These are phyloP conservation scores for Ogataea trehaloabstinens DNA, from an alignment of 805 yeast genomes.

Conservation along the genomic window DNA sequence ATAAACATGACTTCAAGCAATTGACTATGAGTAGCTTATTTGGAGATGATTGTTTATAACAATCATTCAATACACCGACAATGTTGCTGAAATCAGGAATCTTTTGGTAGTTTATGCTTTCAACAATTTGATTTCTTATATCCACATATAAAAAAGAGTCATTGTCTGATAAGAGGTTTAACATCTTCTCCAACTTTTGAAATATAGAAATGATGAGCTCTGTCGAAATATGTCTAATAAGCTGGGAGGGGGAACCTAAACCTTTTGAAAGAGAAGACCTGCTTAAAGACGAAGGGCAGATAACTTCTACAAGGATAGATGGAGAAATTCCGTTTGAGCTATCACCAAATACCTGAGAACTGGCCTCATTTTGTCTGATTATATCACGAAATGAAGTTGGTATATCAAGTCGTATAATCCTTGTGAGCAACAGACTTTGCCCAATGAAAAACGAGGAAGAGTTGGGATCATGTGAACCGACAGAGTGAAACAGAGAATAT, in stretches of 20 bases:
- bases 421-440: constrained; percentile 58
- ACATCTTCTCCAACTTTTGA: constrained; percentile 47
- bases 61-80: constrained; percentile 42
- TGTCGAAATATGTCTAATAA: constrained; percentile 62
- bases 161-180: constrained; percentile 21
- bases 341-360: constrained; percentile 1
- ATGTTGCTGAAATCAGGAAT: constrained; percentile 54
- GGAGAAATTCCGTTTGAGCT: constrained; percentile 7
- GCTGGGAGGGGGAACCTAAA: constrained; percentile 44
- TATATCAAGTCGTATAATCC: constrained; percentile 55
- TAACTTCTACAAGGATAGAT: constrained; percentile 46
- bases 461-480: constrained; percentile 77
- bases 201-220: constrained; percentile 57
- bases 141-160: constrained; percentile 12
- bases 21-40: constrained; percentile 49
- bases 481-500: constrained; percentile 50
- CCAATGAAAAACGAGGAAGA: constrained; percentile 82
- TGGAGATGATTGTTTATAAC: constrained; percentile 33
- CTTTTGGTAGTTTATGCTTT: constrained; percentile 19
- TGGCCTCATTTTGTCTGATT: constrained; percentile 10
- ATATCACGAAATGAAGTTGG: constrained; percentile 37
- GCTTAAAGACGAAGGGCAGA: constrained; percentile 65
- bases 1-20: constrained; percentile 37
- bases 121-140: constrained; percentile 21
- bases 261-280: constrained; percentile 57